Evolutionary conservation across 768 basidiomycete genomes (phyloP), one percentile per base, ranked within the genome.

Genomic region (Austroboletus eburneus): DNA sequence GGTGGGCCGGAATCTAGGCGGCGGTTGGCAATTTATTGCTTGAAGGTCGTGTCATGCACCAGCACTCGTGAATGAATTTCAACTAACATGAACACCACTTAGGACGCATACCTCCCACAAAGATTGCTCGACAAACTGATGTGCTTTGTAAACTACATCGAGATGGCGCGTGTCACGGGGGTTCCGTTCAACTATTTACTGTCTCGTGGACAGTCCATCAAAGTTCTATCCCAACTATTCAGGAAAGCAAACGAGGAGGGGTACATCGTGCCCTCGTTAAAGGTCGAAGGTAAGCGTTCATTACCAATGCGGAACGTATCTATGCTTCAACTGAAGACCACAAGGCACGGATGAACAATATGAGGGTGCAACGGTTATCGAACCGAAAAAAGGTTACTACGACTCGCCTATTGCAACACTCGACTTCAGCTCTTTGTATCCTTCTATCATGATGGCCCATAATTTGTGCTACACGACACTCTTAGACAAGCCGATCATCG

Each of bases 371-470:
- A 99, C 93, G 10, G 96, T 99, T 58, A 98, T 99, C 55, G 96
- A 99, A 61, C 96, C 96, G 4, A 83, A 79, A 65, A 92, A 85
- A 61, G 96, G 95, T 0, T 99, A 92, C 67, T 99, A 98, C 63
- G 91, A 96, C 61, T 80, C 83, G 0, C 96, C 96, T 2, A 97
- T 99, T 58, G 94, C 96, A 12, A 98, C 96, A 0, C 80, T 99
- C 39, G 96, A 99, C 77, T 99, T 99, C 71, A 93, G 91, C 48
- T 97, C 94, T 2, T 76, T 99, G 50, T 99, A 99, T 67, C 96
- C 96, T 4, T 98, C 96, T 0, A 98, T 99, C 69, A 99, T 99
- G 96, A 97, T 97, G 94, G 96, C 95, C 3, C 96, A 99, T 68
- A 99, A 99, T 62, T 72, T 99, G 1, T 99, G 96, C 65, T 99